These are phyloP conservation scores for Annulohypoxylon truncatum DNA, from an alignment of 2,329 filamentous ascomycete species.

Conservation along the genomic window DNA sequence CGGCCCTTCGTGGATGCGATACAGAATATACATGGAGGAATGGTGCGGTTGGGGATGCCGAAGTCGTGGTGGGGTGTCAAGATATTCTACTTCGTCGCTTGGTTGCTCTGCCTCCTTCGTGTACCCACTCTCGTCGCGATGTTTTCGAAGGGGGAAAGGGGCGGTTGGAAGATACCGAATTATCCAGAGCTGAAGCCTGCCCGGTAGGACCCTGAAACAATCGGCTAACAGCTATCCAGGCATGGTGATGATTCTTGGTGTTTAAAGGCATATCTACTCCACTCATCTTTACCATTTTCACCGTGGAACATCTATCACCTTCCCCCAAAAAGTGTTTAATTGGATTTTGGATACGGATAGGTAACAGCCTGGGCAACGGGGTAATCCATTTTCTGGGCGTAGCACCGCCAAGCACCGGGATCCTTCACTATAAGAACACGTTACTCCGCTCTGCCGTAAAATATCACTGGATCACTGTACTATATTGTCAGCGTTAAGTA, in stretches of 20 bases:
- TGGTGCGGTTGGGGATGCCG: conserved; percentile 30
- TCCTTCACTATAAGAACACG: background rate
- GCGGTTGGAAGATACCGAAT: conserved; percentile 41
- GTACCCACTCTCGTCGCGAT: conserved; percentile 31
- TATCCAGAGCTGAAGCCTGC: conserved; percentile 35
- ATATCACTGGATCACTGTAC: too few relatives aligned
- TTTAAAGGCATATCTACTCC: conserved; percentile 7
- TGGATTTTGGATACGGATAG: background rate
- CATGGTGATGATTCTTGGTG: too few relatives aligned
- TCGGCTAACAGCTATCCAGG: background rate
- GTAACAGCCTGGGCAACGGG: background rate
- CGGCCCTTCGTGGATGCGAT: conserved; percentile 40
- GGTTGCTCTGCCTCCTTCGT: conserved; percentile 34
- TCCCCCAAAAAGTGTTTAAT: background rate
- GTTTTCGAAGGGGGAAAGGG: conserved; percentile 29
- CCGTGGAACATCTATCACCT: background rate
- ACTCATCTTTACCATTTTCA: too few relatives aligned
- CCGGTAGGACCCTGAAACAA: background rate
- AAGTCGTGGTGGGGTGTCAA: conserved; percentile 34
- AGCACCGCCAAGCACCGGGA: background rate
- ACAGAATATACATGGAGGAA: conserved; percentile 21
- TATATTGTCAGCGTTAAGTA: too few relatives aligned
- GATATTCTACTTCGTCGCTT: conserved; percentile 27
- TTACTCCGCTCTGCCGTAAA: background rate
- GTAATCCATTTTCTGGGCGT: background rate